Conservation (phyloP, 768 basidiomycete species). For the Fistulinella prunicolor region DNA sequence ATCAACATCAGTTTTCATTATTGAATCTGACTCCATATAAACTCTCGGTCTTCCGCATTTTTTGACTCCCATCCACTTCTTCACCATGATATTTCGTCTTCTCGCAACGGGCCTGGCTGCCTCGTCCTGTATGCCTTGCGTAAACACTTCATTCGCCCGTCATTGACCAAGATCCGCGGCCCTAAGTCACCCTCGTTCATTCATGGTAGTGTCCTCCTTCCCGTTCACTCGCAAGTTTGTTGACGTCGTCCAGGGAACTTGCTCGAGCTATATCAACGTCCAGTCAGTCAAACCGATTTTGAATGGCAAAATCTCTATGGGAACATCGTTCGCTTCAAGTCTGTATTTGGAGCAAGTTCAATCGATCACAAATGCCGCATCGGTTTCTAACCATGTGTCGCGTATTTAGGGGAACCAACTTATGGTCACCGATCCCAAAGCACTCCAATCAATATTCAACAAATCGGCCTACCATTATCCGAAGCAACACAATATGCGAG, state of each 20-base stretch:
- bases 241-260: slow-evolving; percentile 26
- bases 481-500: slow-evolving; percentile 33
- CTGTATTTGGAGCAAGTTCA: slow-evolving; percentile 24
- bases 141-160: not conserved
- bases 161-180: slow-evolving; percentile 17
- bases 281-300: slow-evolving; percentile 27
- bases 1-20: not conserved
- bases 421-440: slow-evolving; percentile 48
- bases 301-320: slow-evolving; percentile 32
- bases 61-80: not conserved
- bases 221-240: no score
- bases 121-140: slow-evolving; percentile 7
- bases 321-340: slow-evolving; percentile 27
- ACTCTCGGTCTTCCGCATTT: not conserved
- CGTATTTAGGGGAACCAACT: slow-evolving; percentile 41
- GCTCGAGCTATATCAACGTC: slow-evolving; percentile 26
- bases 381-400: slow-evolving; percentile 6
- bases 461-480: slow-evolving; percentile 42
- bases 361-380: not conserved
- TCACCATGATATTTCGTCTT: slow-evolving; percentile 10
- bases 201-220: slow-evolving; percentile 9
- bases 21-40: not conserved
- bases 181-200: slow-evolving; percentile 24
- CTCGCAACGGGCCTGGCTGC: slow-evolving; percentile 1
- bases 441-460: slow-evolving; percentile 38